Base-by-base conservation (phyloP, 768 basidiomycete genomes). In the Sporobolomyces phaffii region DNA sequence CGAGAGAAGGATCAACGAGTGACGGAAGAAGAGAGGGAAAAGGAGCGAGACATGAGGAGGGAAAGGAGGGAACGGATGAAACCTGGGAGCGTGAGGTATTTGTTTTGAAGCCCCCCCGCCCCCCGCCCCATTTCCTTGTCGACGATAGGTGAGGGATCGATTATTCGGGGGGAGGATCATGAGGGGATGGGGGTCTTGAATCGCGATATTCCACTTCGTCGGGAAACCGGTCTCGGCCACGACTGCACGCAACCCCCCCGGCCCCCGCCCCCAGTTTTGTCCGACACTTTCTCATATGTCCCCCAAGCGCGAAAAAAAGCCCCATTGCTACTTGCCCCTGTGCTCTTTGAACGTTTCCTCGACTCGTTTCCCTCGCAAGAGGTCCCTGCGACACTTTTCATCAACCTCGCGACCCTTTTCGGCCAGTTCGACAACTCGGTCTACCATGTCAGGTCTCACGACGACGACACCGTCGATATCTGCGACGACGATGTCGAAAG, bases 401-500 rank as follows among this genome's bases (percentile, higher is more conserved):
- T 96, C 93, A 18, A 87, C 78, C 53, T 83, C 82, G 72, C 82
- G 80, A 20, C 83, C 85, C 72, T 81, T 81, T 33, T 74, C 69
- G n/a, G 87, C 89, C 28, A 83, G 60, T 44, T 83, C 80, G 7
- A 85, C 71, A 1, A 90, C 89, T 62, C 83, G 75, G 22, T 78
- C 78, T 40, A 84, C 81, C 50, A 86, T 69, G 5, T 77, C 79
- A 38, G 76, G 78, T 3, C 90, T 86, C 31, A 94, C 83, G 73
- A 86, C 89, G 4, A 97, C 89, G 1, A 93, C 89, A 2, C 93
- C 91, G 75, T 96, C 89, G 62, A 85, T 82, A 77, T 96, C 92
- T 29, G 86, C 90, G n/a, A 92, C 76, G 52, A 94, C 83, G 82
- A 86, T 83, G 76, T 93, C 91, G 3, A 86, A 88, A 3, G 91